A percentile compares a stretch with the other conserved stretches of the same genome.
Conservation (phyloP, 805 yeast genomes). For the Lachancea mirantina region DNA sequence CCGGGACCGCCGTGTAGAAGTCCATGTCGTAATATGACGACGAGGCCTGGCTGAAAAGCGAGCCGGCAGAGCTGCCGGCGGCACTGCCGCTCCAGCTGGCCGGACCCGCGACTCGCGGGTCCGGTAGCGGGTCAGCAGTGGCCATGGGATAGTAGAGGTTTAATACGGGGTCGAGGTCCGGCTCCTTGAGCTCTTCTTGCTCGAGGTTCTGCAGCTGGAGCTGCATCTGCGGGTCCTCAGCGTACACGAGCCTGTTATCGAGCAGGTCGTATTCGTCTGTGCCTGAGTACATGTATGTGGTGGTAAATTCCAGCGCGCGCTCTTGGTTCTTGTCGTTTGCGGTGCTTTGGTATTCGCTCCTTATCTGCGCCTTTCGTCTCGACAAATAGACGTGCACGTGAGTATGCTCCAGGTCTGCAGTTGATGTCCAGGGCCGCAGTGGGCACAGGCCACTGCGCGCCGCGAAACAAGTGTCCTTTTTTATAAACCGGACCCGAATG, state of each 20-base stretch:
- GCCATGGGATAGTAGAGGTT: conserved; percentile 9
- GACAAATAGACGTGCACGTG: too few relatives aligned
- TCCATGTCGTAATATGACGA: conserved; percentile 7
- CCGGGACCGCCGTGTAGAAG: conserved; percentile 4
- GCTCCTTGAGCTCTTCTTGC: background rate
- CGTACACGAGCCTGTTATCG: conserved; percentile 1
- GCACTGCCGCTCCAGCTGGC: background rate
- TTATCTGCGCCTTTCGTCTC: too few relatives aligned
- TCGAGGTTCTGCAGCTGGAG: background rate
- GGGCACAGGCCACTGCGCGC: too few relatives aligned
- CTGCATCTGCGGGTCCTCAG: background rate
- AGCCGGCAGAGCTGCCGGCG: conserved; percentile 3
- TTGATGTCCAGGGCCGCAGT: too few relatives aligned
- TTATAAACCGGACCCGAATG: too few relatives aligned
- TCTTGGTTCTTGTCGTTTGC: too few relatives aligned
- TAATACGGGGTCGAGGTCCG: conserved; percentile 3
- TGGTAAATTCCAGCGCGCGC: too few relatives aligned
- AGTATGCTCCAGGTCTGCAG: too few relatives aligned
- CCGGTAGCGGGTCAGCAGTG: conserved; percentile 3
- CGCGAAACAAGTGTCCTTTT: too few relatives aligned
- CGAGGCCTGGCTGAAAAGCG: conserved; percentile 4
- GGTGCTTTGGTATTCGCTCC: too few relatives aligned
- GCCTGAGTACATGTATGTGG: conserved; percentile 3
- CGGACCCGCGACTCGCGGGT: background rate
- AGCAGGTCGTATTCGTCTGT: conserved; percentile 2